These are phyloP conservation scores for Corylus americana DNA, from an alignment of 306 rosid species.

Conservation along the genomic window DNA sequence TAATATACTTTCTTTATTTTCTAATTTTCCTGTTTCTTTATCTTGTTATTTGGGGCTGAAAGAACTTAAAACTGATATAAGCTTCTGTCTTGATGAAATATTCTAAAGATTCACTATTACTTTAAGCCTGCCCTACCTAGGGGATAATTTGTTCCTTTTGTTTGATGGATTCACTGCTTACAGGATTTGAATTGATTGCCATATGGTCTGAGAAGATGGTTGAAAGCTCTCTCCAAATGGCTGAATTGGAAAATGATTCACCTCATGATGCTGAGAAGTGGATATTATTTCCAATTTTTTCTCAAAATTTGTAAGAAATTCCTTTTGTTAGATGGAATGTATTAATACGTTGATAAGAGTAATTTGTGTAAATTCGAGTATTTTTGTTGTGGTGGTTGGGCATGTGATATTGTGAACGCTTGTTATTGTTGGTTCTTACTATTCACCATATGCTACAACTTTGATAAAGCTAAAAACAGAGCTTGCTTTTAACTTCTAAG, in stretches of 20 bases:
- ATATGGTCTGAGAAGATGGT: conserved; percentile 82
- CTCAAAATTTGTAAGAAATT: conserved; percentile 54
- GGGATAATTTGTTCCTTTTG: conserved; percentile 31
- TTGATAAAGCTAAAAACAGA: background rate
- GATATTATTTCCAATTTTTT: conserved; percentile 61
- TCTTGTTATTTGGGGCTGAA: conserved; percentile 5
- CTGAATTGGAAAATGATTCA: conserved; percentile 90
- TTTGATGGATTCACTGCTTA: conserved; percentile 39
- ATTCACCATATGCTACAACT: background rate
- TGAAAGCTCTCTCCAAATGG: conserved; percentile 92
- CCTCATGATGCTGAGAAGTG: conserved; percentile 94
- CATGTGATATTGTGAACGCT: background rate
- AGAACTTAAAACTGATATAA: background rate
- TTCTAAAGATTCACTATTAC: conserved; percentile 29
- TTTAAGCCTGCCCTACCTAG: conserved; percentile 21
- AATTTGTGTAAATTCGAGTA: conserved; percentile 12
- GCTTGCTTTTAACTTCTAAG: background rate
- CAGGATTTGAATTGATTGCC: conserved; percentile 87
- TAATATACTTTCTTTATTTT: background rate
- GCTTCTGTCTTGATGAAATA: conserved; percentile 22
- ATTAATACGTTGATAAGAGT: conserved; percentile 17
- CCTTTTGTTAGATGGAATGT: conserved; percentile 6
- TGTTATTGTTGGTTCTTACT: conserved; percentile 15
- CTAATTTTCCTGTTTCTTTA: background rate
- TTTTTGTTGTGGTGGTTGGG: conserved; percentile 25